Base-by-base conservation (phyloP, 257 asterid species). In the Echites panduratus region DNA sequence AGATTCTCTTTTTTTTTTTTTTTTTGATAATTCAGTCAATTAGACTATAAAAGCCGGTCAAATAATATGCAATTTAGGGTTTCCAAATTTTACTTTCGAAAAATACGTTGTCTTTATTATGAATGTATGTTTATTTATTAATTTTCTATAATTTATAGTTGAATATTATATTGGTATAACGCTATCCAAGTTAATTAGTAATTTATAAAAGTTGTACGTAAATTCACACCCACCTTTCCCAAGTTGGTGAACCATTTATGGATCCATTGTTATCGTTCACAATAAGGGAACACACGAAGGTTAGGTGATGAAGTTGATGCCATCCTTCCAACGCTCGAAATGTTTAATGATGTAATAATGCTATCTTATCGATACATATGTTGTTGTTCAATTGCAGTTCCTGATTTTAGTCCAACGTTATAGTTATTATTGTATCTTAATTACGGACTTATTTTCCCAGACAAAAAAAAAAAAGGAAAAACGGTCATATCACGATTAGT, bases 231-330 rank as follows among this genome's bases (percentile, higher is more conserved):
- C 35, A 20, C 41, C 4, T 53, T 48, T 32, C 38, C 27, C 7
- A 7, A 65, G 77, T 65, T 56, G 72, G 32, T 73, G 56, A 73
- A 73, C 77, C 7, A 66, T 50, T 49, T 29, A 19, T 63, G 38
- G 38, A 47, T 47, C 17, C 16, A 29, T 62, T 29, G 0, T 14
- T 27, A 4, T 50, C 26, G 35, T 27, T 26, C 3, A 8, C 3
- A 26, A 43, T 17, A 27, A 29, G 29, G 26, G 59, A 14, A 13
- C 11, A 41, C 38, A 38, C 0, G 12, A 8, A 62, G 67, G 45
- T 62, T 62, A 32, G 67, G 45, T 32, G 24, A 19, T 16, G 45
- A 32, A 62, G 67, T 62, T 16, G 67, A 35, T 32, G 67, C 24
- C 67, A 32, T 32, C 14, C 24, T 27, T 27, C 44, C 44, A 35